A percentile compares a stretch with the other conserved stretches of the same genome.
phyloP scores from a whole-genome alignment of 208 protist genomes.

The Acanthamoeba castellanii region DNA sequence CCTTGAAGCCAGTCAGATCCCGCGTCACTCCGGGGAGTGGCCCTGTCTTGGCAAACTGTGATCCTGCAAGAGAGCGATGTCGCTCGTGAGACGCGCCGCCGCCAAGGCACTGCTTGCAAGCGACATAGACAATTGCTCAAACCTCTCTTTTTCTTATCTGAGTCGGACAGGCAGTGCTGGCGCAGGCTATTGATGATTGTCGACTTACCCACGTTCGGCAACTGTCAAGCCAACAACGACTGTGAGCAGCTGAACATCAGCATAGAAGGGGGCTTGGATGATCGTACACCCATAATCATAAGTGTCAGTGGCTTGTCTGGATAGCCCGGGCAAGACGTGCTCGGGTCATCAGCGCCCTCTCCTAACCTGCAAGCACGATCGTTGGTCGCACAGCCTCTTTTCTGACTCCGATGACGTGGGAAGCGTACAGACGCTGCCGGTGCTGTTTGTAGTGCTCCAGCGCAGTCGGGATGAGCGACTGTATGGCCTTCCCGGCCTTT shows the following conservation, averaged over 20 bases:
- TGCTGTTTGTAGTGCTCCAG: constrained; percentile 46
- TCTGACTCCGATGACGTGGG: neutral
- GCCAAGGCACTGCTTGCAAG: too few species aligned
- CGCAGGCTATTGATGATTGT: constrained; percentile 70
- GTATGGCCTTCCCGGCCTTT: neutral
- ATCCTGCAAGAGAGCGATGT: neutral
- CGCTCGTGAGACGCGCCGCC: neutral
- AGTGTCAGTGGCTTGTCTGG: constrained; percentile 48
- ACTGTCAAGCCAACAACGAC: neutral
- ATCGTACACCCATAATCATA: constrained; percentile 72
- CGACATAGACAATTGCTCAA: too few species aligned
- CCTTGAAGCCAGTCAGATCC: constrained; percentile 62
- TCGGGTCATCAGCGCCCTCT: neutral
- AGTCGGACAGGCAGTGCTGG: constrained; percentile 54
- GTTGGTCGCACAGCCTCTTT: too few species aligned
- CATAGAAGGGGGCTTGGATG: neutral
- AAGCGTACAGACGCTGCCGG: neutral
- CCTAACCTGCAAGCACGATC: neutral
- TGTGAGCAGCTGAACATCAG: neutral
- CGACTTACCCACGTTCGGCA: constrained; percentile 74
- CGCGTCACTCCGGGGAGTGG: constrained; percentile 67
- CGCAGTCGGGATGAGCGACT: constrained; percentile 51
- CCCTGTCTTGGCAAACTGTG: constrained; percentile 67
- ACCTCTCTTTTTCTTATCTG: constrained; percentile 52
- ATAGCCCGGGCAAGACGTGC: neutral